Evolutionary conservation across 345 rosid species (phyloP).

Genomic region (Lumnitzera littorea): DNA sequence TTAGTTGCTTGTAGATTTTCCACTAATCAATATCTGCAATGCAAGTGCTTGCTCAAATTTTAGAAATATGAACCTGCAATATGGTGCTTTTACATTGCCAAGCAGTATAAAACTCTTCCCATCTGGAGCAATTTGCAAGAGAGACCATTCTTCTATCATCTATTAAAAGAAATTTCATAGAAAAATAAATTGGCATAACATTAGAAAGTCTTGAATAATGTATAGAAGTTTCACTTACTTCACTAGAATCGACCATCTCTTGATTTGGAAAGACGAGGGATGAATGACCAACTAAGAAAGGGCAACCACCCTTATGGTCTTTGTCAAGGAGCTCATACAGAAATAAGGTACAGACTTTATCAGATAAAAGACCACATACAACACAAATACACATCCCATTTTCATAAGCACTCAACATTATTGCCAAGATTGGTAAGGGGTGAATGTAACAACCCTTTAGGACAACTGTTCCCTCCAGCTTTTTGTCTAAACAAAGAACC

Average conservation of each 20-base stretch:
- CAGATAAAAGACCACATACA: slow-evolving; percentile 42
- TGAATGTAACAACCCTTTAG: slow-evolving; percentile 77
- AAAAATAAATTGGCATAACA: slow-evolving; percentile 4
- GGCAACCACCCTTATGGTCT: slow-evolving; percentile 50
- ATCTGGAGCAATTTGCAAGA: slow-evolving; percentile 60
- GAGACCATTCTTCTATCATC: slow-evolving; percentile 49
- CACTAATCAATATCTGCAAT: background rate
- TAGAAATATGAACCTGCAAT: slow-evolving; percentile 59
- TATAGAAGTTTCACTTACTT: slow-evolving; percentile 22
- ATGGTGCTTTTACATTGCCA: slow-evolving; percentile 58
- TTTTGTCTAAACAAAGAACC: slow-evolving; percentile 31
- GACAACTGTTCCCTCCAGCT: slow-evolving; percentile 37
- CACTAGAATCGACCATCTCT: slow-evolving; percentile 32
- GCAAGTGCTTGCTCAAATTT: background rate
- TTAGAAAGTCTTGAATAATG: slow-evolving; percentile 1
- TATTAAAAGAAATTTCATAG: slow-evolving; percentile 18
- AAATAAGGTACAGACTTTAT: slow-evolving; percentile 42
- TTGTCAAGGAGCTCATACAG: slow-evolving; percentile 51
- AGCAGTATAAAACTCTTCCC: slow-evolving; percentile 58
- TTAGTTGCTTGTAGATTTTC: background rate
- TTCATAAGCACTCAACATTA: slow-evolving; percentile 40
- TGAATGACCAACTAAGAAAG: slow-evolving; percentile 66
- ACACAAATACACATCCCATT: slow-evolving; percentile 53
- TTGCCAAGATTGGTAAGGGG: slow-evolving; percentile 49
- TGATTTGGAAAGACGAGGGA: slow-evolving; percentile 35